Base-by-base conservation (phyloP, 441 rosid species). In the Cnidoscolus chayamansa region DNA sequence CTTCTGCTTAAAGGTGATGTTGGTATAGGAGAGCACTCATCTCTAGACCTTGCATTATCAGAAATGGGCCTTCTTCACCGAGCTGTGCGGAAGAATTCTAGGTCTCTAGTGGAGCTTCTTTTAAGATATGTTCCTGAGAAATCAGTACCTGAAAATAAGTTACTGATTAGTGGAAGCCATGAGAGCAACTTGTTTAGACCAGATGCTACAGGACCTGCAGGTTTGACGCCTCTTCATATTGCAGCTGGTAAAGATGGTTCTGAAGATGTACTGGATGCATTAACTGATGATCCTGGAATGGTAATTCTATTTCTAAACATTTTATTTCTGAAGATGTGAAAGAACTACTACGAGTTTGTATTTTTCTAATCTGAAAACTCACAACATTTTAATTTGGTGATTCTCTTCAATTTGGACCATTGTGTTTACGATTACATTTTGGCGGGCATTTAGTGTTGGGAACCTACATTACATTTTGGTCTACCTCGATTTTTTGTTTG, bases 201-300 rank as follows among this genome's bases (percentile, higher is more conserved):
- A 2, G 94, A 93, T 79, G 84, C 69, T 37, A 13, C 73, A 11
- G 98, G 98, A 74, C 96, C 97, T 63, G 90, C 87, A 25, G 94
- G 98, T 81, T 83, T 91, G 86, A 93, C 98, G 19, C 98, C 98
- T 80, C 96, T 93, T 72, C 98, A 93, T 83, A 87, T 93, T 73
- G 98, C 94, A 67, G 98, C 98, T 1, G 98, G 98, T 68, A 93
- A 87, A 87, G 98, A 93, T 85, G 90, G 88, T 68, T 93, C 98
- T 47, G 97, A 91, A 82, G 93, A 85, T 54, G 86, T 90, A 58
- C 74, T 93, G 70, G 91, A 91, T 68, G 91, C 96, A 61, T 79
- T 93, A 76, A 91, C 89, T 19, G 81, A 87, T 75, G 98, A 91
- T 81, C 97, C 97, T 32, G 84, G 85, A 79, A 90, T 79, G 98